Evolutionary conservation across 2,329 filamentous ascomycete genomes (phyloP).

Genomic region (Helotiales sp.): DNA sequence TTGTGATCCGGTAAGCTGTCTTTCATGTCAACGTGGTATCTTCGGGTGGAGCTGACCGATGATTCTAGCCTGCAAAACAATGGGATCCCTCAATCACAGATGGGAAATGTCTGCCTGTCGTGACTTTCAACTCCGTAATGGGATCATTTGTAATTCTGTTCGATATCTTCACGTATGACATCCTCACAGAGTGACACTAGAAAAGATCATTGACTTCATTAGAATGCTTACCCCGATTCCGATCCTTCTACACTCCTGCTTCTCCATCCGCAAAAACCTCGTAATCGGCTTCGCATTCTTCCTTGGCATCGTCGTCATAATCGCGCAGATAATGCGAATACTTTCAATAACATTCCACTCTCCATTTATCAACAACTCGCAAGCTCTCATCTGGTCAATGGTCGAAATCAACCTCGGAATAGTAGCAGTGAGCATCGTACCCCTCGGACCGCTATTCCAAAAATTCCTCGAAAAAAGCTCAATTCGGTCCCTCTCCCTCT

Average conservation of each 20-base stretch:
- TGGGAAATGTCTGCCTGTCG: slow-evolving; percentile 47
- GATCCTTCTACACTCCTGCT: slow-evolving; percentile 46
- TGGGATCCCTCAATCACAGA: slow-evolving; percentile 48
- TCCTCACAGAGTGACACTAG: neutral
- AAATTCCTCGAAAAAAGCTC: slow-evolving; percentile 43
- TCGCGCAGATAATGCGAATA: slow-evolving; percentile 57
- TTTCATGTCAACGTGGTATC: neutral
- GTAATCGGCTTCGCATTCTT: slow-evolving; percentile 51
- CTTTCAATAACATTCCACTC: slow-evolving; percentile 52
- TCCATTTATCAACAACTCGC: slow-evolving; percentile 52
- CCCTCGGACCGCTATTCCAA: slow-evolving; percentile 50
- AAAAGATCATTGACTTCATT: neutral
- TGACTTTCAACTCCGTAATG: slow-evolving; percentile 52
- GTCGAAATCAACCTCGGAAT: slow-evolving; percentile 53
- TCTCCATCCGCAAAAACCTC: slow-evolving; percentile 49
- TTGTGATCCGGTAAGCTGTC: slow-evolving; percentile 42
- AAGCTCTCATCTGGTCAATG: slow-evolving; percentile 51
- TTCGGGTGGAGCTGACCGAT: neutral
- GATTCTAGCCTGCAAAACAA: slow-evolving; percentile 45
- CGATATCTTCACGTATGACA: slow-evolving; percentile 48
- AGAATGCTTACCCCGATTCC: slow-evolving; percentile 52
- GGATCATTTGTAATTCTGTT: slow-evolving; percentile 50
- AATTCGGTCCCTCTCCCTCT: slow-evolving; percentile 15
- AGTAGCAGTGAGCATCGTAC: slow-evolving; percentile 50
- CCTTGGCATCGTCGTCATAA: slow-evolving; percentile 56